Evolutionary conservation across 352 stramenopile species (phyloP), one percentile per base, ranked within the genome.

Genomic region (Saprolegnia parasitica): DNA sequence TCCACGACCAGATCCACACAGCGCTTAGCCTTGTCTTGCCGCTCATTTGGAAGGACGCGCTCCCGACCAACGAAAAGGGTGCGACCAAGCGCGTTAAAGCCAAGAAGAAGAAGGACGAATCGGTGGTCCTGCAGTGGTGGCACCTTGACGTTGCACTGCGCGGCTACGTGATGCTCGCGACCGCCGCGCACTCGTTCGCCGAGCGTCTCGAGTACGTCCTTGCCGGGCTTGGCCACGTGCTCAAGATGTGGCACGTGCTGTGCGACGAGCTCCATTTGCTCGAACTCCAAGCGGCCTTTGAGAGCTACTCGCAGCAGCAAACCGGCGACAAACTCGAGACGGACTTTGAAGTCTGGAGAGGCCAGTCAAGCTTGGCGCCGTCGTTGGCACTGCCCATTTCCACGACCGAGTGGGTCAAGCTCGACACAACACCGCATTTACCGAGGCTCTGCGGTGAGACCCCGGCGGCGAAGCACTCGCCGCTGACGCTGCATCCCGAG

Each of bases 311-410:
- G 35, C 24, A 16, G 35, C 40, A 52, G 24, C 29, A 46, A 46
- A 11, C 24, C 6, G 58, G 50, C n/a, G 5, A 56, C 62, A 18
- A 18, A 56, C 49, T 8, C 26, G 8, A 52, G 79, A 9, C 21
- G 18, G 78, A 87, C 15, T 90, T 81, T 67, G 78, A 90, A 9
- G 72, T 78, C 9, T 94, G 86, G 86, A 87, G 81, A 58, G 66
- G 5, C 32, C 23, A 76, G 52, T 9, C 81, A 76, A 52, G 13
- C 49, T 13, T 70, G 3, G 16, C 63, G 2, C 46, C 46, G 23
- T 23, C n/a, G 39, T 57, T 70, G 8, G 0, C 42, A 21, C 29
- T 62, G 21, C 63, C 63, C 1, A 37, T 9, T 0, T 55, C 63
- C 5, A 46, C 63, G 24, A 58, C 64, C 4, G 77, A 77, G 21